phyloP scores from a whole-genome alignment of 345 rosid genomes.

The Triadica sebifera region DNA sequence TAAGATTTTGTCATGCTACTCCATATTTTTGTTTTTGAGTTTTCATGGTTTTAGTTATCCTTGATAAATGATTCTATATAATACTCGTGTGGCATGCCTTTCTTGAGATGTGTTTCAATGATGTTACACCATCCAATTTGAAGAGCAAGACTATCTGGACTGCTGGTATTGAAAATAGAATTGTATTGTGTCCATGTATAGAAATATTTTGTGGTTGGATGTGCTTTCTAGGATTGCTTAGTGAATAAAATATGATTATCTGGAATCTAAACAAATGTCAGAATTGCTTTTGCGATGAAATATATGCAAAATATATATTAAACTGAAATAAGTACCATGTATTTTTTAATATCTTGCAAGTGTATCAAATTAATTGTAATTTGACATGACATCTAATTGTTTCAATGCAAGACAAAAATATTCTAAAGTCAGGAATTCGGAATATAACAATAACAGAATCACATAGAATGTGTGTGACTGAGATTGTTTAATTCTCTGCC shows the following conservation, averaged over 20 bases:
- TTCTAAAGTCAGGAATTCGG: not conserved
- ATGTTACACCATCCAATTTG: not conserved
- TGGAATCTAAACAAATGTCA: not conserved
- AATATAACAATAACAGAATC: not conserved
- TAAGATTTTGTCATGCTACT: not conserved
- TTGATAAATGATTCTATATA: not conserved
- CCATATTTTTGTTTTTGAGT: not conserved
- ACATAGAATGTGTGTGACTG: not conserved
- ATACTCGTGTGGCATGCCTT: not conserved
- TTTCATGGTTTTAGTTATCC: not conserved
- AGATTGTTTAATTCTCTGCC: not conserved
- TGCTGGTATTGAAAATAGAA: too few species aligned
- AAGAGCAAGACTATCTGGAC: not conserved
- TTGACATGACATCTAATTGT: not conserved
- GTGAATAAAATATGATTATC: not conserved
- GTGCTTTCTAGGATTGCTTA: not conserved
- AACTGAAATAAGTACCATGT: not conserved
- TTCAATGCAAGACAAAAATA: not conserved
- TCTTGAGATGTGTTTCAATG: not conserved
- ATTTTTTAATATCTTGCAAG: not conserved
- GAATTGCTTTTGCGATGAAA: not conserved
- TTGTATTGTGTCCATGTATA: not conserved
- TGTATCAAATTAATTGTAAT: not conserved
- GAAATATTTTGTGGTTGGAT: not conserved
- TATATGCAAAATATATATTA: not conserved